These are phyloP conservation scores for Wallacemonas rigidus DNA, from an alignment of 208 protist genomes.

Conservation along the genomic window DNA sequence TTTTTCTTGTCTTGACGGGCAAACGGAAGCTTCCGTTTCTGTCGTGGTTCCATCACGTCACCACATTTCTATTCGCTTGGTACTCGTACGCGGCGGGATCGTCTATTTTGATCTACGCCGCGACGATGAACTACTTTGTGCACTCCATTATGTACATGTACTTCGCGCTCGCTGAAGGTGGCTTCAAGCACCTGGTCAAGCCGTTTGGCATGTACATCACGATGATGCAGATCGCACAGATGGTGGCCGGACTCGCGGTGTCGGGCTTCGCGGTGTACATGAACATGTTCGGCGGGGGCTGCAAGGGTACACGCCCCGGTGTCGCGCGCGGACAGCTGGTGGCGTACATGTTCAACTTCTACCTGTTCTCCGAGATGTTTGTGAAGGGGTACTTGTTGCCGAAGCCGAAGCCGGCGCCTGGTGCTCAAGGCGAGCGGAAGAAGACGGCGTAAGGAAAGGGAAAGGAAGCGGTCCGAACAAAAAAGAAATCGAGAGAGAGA, in stretches of 20 bases:
- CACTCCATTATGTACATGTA: slow-evolving; percentile 97
- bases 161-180: slow-evolving; percentile 82
- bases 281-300: slow-evolving; percentile 23
- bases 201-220: slow-evolving; percentile 90
- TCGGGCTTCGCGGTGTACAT: slow-evolving; percentile 58
- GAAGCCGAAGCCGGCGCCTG: slow-evolving; percentile 25
- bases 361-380: slow-evolving; percentile 94
- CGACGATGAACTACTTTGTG: slow-evolving; percentile 94
- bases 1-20: slow-evolving; percentile 76
- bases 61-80: slow-evolving; percentile 91
- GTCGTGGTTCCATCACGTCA: slow-evolving; percentile 93
- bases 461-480: neutral
- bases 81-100: slow-evolving; percentile 64
- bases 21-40: slow-evolving; percentile 79
- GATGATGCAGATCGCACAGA: slow-evolving; percentile 90
- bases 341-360: slow-evolving; percentile 93
- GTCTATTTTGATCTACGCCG: slow-evolving; percentile 62
- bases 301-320: slow-evolving; percentile 44
- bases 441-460: slow-evolving; percentile 15
- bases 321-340: slow-evolving; percentile 53
- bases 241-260: slow-evolving; percentile 89
- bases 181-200: slow-evolving; percentile 69
- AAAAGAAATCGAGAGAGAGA: slow-evolving; percentile 11
- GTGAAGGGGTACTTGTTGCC: slow-evolving; percentile 76
- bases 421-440: slow-evolving; percentile 19